Conservation (phyloP, 2,329 filamentous ascomycete genomes). For the Gnomoniopsis sp. region DNA sequence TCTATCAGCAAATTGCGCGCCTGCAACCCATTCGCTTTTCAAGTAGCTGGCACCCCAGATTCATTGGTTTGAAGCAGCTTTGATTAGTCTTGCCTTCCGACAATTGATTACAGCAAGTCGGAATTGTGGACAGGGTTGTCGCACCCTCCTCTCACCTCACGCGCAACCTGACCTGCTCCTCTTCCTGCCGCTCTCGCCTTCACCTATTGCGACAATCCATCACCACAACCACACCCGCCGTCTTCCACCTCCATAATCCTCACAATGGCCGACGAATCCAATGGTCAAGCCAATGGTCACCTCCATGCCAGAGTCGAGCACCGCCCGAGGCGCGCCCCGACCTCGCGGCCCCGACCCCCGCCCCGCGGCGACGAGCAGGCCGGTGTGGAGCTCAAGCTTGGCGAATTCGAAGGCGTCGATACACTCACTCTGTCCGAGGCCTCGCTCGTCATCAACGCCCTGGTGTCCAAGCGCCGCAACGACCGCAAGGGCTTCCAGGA, state of each 20-base stretch:
- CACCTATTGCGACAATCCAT: not conserved
- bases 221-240: not conserved
- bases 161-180: not conserved
- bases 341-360: conserved; percentile 65
- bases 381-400: conserved; percentile 74
- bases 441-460: conserved; percentile 84
- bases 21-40: not conserved
- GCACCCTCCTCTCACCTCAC: not conserved
- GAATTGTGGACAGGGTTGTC: not conserved
- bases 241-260: not conserved
- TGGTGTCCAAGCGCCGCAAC: conserved; percentile 75
- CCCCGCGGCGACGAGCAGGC: conserved; percentile 85
- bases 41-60: not conserved
- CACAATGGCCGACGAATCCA: not conserved
- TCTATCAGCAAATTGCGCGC: not conserved
- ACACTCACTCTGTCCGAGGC: conserved; percentile 92
- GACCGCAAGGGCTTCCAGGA: conserved; percentile 80
- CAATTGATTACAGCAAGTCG: not conserved
- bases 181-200: not conserved
- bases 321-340: conserved; percentile 35
- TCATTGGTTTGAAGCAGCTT: not conserved
- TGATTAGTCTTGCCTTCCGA: not conserved
- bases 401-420: conserved; percentile 90
- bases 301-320: conserved; percentile 5
- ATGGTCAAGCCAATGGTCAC: not conserved